phyloP scores from a whole-genome alignment of 2,329 filamentous ascomycete genomes.

The Claviceps capensis region DNA sequence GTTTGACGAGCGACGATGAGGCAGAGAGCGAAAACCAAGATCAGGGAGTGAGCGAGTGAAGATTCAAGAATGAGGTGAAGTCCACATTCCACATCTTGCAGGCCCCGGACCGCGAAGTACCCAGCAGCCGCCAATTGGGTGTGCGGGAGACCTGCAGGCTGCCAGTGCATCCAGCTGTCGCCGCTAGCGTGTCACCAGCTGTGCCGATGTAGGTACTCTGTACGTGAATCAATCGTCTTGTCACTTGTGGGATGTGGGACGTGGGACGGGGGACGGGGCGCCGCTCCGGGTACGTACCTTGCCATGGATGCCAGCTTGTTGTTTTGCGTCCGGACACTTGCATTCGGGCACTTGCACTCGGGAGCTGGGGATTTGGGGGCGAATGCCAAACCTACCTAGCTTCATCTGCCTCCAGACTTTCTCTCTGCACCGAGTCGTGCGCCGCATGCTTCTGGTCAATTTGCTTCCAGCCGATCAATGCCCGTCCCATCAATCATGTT shows the following conservation, averaged over 20 bases:
- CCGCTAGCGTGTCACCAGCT: not conserved
- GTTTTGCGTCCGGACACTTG: not conserved
- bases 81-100: constrained; percentile 7
- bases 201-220: too few species aligned
- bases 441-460: not conserved
- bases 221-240: too few species aligned
- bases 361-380: too few species aligned
- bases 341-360: not conserved
- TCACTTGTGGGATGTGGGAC: not conserved
- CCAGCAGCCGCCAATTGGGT: not conserved
- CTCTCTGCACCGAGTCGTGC: not conserved
- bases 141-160: not conserved
- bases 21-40: constrained; percentile 7
- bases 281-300: not conserved
- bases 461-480: not conserved
- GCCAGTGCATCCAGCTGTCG: not conserved
- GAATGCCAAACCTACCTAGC: too few species aligned
- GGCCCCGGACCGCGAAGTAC: not conserved
- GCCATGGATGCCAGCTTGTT: not conserved
- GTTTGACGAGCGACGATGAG: not conserved
- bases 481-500: not conserved
- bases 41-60: constrained; percentile 12
- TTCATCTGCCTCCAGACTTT: not conserved
- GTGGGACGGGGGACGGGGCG: not conserved
- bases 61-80: constrained; percentile 15